phyloP scores from a whole-genome alignment of 2,329 filamentous ascomycete genomes.

The Clarireedia paspali region DNA sequence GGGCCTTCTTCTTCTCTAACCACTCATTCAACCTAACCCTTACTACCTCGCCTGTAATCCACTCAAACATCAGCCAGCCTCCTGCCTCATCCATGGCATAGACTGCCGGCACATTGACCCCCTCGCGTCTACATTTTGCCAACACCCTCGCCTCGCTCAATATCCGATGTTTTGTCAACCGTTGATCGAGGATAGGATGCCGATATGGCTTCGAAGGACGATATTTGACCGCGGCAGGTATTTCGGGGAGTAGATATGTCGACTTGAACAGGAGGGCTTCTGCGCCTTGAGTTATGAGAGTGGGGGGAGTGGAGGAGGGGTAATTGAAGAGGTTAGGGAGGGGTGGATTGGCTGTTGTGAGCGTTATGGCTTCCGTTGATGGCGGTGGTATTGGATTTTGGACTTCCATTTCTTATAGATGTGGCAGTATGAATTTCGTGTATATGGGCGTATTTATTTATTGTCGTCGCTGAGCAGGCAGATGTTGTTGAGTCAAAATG shows the following conservation, averaged over 20 bases:
- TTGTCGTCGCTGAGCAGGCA: too few species aligned
- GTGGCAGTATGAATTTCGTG: neutral
- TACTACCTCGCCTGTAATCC: slow-evolving; percentile 68
- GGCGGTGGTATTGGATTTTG: neutral
- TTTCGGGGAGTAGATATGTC: slow-evolving; percentile 60
- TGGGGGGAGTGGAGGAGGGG: slow-evolving; percentile 50
- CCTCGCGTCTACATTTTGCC: slow-evolving; percentile 68
- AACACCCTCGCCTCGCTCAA: slow-evolving; percentile 84
- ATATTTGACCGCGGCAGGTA: slow-evolving; percentile 79
- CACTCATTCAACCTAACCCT: slow-evolving; percentile 62
- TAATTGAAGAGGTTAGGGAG: slow-evolving; percentile 33
- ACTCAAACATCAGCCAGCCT: slow-evolving; percentile 78
- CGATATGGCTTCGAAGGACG: slow-evolving; percentile 87
- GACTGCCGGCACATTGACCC: slow-evolving; percentile 74
- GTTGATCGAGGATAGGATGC: slow-evolving; percentile 79
- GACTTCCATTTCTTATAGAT: neutral
- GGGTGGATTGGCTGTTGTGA: neutral
- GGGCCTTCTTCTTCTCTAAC: slow-evolving; percentile 40
- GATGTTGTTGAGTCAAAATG: neutral
- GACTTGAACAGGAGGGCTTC: slow-evolving; percentile 92
- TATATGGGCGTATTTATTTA: too few species aligned
- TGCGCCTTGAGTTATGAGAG: slow-evolving; percentile 83
- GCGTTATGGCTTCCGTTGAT: neutral
- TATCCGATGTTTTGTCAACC: slow-evolving; percentile 79
- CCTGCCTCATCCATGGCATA: slow-evolving; percentile 56